Conservation (phyloP, 2,329 filamentous ascomycete species). For the Botryotinia narcissicola region DNA sequence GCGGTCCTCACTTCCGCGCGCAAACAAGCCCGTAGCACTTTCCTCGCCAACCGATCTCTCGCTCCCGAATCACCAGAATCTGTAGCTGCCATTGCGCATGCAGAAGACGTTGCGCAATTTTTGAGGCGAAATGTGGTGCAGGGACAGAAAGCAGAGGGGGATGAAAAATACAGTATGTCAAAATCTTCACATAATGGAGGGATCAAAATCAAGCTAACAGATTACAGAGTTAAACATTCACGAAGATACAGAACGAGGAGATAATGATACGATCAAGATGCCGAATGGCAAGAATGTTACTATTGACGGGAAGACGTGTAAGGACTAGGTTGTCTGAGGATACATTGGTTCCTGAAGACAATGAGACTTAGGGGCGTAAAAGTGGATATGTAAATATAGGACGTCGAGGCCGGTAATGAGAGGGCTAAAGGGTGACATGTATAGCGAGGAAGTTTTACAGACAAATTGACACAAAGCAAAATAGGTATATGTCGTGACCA, state of each 20-base stretch:
- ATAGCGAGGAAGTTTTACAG: not conserved
- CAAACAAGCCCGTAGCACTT: slow-evolving; percentile 68
- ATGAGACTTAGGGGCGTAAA: not conserved
- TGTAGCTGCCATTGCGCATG: slow-evolving; percentile 68
- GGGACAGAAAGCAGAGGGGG: slow-evolving; percentile 54
- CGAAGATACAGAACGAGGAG: slow-evolving; percentile 82
- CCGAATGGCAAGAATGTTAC: slow-evolving; percentile 39
- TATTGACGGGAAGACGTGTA: slow-evolving; percentile 36
- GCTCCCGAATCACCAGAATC: slow-evolving; percentile 57
- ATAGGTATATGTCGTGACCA: slow-evolving; percentile 5
- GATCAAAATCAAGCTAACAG: slow-evolving; percentile 11
- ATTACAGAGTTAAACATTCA: slow-evolving; percentile 78
- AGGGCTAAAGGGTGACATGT: not conserved
- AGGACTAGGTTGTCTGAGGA: not conserved
- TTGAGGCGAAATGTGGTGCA: slow-evolving; percentile 86
- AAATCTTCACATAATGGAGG: not conserved
- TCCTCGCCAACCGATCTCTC: slow-evolving; percentile 64
- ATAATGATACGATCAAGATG: slow-evolving; percentile 87
- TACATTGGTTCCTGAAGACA: not conserved
- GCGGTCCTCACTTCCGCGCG: slow-evolving; percentile 68
- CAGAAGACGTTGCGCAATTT: slow-evolving; percentile 77
- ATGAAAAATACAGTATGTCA: slow-evolving; percentile 59
- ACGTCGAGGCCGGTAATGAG: not conserved
- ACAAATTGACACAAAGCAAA: not conserved
- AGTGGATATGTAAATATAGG: not conserved